Evolutionary conservation across 1,139 yeast genomes (phyloP).

Genomic region (Blastobotrys serpentis): DNA sequence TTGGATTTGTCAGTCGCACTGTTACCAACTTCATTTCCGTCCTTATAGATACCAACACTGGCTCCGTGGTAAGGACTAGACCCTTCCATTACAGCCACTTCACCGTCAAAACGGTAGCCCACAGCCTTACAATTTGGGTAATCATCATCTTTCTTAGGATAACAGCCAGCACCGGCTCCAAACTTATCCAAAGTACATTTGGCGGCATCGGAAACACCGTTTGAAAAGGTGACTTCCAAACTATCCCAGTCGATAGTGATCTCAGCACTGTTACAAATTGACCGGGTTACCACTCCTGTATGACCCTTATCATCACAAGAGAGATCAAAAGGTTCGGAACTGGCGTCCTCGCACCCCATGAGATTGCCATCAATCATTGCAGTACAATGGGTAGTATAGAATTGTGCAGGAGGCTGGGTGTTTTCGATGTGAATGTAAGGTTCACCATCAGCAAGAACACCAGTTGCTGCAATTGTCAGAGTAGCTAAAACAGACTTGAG

Average conservation of each 20-base stretch:
- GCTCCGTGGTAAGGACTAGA: neutral
- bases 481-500: too few species aligned
- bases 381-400: constrained; percentile 8
- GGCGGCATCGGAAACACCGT: neutral
- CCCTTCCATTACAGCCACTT: neutral
- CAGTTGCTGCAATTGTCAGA: too few species aligned
- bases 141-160: neutral
- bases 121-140: constrained; percentile 6
- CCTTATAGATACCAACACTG: constrained; percentile 2
- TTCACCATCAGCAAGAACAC: too few species aligned
- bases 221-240: neutral
- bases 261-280: neutral
- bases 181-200: neutral
- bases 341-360: constrained; percentile 6
- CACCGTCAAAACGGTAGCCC: constrained; percentile 1
- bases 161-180: neutral
- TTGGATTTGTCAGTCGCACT: neutral
- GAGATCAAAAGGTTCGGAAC: constrained; percentile 4
- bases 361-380: constrained; percentile 8
- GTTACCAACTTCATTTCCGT: neutral
- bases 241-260: constrained; percentile 6
- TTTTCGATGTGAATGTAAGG: constrained; percentile 7
- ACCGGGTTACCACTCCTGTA: neutral
- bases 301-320: constrained; percentile 4
- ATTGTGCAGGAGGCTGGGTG: constrained; percentile 6